Base-by-base conservation (phyloP, 192 early-diverging fungal species). In the Entomortierella parvispora region DNA sequence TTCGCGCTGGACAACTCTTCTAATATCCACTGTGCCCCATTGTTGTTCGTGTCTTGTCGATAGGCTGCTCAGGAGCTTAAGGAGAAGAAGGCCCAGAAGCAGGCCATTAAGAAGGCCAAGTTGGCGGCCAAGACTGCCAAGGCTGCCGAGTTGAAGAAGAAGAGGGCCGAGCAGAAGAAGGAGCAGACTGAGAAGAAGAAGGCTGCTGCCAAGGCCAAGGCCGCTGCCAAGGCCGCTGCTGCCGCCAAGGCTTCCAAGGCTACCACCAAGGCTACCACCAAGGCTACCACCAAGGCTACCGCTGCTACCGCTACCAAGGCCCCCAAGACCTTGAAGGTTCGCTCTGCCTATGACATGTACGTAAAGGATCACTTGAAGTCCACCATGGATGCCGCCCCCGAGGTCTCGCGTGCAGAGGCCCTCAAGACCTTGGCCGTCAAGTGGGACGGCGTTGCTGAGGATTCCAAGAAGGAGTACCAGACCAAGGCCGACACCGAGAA, bases 291-390 rank as follows among this genome's bases (percentile, higher is more conserved):
- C 53, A 44, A 26, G 34, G 54, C 33, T n/a, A 31, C 63, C 29
- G 29, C 51, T 9, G 18, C 50, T 7, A 32, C 32, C 15, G 28
- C 43, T 37, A 42, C 34, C 33, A 57, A 33, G 33, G 20, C 44
- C 22, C 45, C 68, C 34, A 49, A 51, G n/a, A 26, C 46, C 45
- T 60, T 50, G 48, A 77, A 77, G 61, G 28, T 68, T 40, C 74
- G 74, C 32, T 77, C 74, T 32, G 65, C 59, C 22, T 77, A 68
- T 40, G 74, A 77, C 61, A 77, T 77, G 74, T 77, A 68, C 58
- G 60, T 57, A n/a, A 77, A 77, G 66, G 74, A 68, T 0, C 74
- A 77, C 52, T 59, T 56, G 29, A 77, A 77, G 66, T 65, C 33
- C 22, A 49, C 68, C 48, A 68, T 63, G 66, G 74, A 68, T 12